Percentiles rank a stretch among this genome's conserved stretches.
Evolutionary conservation across 2,329 filamentous ascomycete species (phyloP).

Genomic region (Massarina eburnea): DNA sequence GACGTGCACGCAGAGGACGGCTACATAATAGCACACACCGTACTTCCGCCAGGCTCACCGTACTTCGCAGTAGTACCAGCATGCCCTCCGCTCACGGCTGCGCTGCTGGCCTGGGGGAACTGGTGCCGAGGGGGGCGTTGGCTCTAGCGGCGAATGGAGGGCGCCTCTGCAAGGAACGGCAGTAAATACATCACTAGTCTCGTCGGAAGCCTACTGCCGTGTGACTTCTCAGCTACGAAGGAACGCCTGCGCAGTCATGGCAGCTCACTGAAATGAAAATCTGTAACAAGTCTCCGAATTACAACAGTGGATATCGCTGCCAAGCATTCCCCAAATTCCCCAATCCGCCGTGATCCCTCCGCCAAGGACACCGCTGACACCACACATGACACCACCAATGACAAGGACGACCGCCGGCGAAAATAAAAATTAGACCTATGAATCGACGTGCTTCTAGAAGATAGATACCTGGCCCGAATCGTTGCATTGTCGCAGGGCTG

Average conservation of each 20-base stretch:
- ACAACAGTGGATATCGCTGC: constrained; percentile 29
- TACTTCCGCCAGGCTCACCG: too few species aligned
- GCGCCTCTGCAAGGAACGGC: constrained; percentile 11
- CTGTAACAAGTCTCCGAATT: background rate
- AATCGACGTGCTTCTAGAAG: too few species aligned
- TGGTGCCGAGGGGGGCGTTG: background rate
- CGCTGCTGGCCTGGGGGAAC: constrained; percentile 1
- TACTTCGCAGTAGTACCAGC: too few species aligned
- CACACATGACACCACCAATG: too few species aligned
- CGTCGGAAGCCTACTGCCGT: background rate
- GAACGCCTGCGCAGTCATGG: background rate
- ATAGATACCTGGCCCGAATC: too few species aligned
- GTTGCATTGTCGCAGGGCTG: too few species aligned
- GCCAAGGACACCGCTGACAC: background rate
- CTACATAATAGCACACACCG: too few species aligned
- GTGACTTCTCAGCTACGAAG: background rate
- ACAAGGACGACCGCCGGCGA: too few species aligned
- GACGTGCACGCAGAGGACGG: too few species aligned
- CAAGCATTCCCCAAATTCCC: background rate
- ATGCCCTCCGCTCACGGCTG: background rate
- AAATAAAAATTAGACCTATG: too few species aligned
- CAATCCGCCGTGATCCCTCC: background rate
- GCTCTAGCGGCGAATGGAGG: background rate
- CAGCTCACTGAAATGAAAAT: background rate
- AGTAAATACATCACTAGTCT: background rate